Conservation (phyloP, 2,329 filamentous ascomycete genomes). For the Hypoxylon sp. region DNA sequence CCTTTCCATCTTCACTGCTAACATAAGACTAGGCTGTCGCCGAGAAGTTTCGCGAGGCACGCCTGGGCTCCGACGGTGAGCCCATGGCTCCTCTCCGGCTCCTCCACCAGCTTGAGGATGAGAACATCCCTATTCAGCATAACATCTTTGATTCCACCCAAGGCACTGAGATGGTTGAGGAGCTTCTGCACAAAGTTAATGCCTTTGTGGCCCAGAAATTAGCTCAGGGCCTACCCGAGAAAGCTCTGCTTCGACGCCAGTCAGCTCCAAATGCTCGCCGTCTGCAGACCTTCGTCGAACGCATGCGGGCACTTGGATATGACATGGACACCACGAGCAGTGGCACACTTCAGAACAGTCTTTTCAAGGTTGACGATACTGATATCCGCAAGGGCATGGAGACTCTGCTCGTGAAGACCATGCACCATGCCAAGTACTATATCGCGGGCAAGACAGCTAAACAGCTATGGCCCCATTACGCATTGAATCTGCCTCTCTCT, state of each 20-base stretch:
- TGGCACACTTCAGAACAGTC: conserved; percentile 88
- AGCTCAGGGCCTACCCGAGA: conserved; percentile 80
- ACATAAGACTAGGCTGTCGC: conserved; percentile 67
- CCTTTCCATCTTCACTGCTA: no score
- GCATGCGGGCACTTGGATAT: conserved; percentile 91
- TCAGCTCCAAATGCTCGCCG: conserved; percentile 84
- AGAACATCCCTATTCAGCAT: conserved; percentile 95
- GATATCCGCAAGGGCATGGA: conserved; percentile 98
- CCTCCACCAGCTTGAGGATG: conserved; percentile 93
- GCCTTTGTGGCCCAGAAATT: conserved; percentile 87
- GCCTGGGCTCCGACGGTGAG: conserved; percentile 80
- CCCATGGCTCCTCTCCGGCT: conserved; percentile 87
- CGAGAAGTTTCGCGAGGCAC: conserved; percentile 88
- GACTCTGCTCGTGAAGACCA: conserved; percentile 91
- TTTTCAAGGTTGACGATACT: conserved; percentile 89
- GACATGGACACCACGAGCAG: conserved; percentile 90
- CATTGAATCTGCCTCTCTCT: conserved; percentile 90
- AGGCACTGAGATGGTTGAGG: conserved; percentile 92
- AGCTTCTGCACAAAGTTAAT: conserved; percentile 94
- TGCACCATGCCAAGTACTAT: conserved; percentile 96
- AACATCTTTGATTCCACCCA: conserved; percentile 94
- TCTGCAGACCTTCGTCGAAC: conserved; percentile 87
- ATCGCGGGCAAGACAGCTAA: conserved; percentile 81
- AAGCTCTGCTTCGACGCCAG: conserved; percentile 90
- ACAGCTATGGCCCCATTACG: conserved; percentile 86